Evolutionary conservation across 805 yeast genomes (phyloP), one percentile per base, ranked within the genome.

Genomic region (Wickerhamiella musiphila): DNA sequence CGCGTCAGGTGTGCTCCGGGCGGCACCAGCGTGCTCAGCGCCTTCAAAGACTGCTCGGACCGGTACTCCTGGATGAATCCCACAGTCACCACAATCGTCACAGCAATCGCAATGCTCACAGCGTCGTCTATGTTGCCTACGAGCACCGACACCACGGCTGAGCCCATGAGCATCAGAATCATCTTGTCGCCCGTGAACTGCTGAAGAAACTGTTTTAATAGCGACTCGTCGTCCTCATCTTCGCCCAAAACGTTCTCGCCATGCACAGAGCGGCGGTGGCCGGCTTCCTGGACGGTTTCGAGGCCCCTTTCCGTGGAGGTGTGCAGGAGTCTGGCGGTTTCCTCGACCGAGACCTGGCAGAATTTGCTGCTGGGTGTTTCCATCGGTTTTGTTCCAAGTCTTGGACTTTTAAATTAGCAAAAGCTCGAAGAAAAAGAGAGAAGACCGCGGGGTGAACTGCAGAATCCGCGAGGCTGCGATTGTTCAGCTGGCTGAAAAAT

Each of bases 71-170:
- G 99, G 20, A 90, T 84, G 57, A 90, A 90, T 0, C 99, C 99
- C 23, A 90, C 99, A 1, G 90, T 70, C 9, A 90, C 95, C 20
- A 90, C 99, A 43, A 90, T 84, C 27, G 79, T 46, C 31, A 90
- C 81, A 3, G 98, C 98, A 40, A 84, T 61, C 0, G 95, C 75
- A 44, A 90, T 90, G 43, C 90, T 74, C n/a, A 90, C 60, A 2
- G 96, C 93, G 53, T 90, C 99, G 51, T 90, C 95, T 20, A 72
- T 70, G 56, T 90, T 90, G n/a, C 94, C 94, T 92, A 90, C 81
- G 45, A 79, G 54, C 43, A 86, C 78, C 40, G 92, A 74, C 22
- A 90, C 64, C 2, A 66, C 68, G 0, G 98, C 95, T 1, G 95
- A 82, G 0, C 90, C 95, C 25, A 84, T 78, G 46, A 90, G 64